Conservation (phyloP, 768 basidiomycete genomes). For the Nevesoporus exiguus region DNA sequence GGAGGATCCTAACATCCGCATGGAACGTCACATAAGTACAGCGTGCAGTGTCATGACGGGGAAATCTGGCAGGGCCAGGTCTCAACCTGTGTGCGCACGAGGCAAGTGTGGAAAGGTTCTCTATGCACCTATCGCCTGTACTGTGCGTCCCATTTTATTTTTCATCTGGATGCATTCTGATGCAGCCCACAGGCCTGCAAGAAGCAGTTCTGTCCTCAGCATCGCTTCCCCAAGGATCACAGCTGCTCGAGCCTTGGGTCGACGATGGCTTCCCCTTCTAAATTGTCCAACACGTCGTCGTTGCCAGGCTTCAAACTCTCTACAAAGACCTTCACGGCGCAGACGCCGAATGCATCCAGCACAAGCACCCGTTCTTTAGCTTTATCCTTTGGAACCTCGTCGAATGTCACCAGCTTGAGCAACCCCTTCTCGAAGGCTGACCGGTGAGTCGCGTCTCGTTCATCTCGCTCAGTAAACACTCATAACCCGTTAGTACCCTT, state of each 20-base stretch:
- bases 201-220: constrained; percentile 69
- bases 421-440: constrained; percentile 49
- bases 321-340: neutral
- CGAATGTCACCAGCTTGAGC: constrained; percentile 17
- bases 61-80: constrained; percentile 42
- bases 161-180: neutral
- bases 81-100: constrained; percentile 57
- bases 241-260: constrained; percentile 39
- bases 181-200: constrained; percentile 55
- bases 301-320: constrained; percentile 5
- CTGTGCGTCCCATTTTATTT: constrained; percentile 45
- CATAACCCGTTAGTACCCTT: constrained; percentile 58
- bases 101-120: constrained; percentile 69
- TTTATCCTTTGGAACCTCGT: constrained; percentile 9
- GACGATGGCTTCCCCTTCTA: constrained; percentile 12
- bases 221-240: constrained; percentile 78
- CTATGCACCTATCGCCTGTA: constrained; percentile 70
- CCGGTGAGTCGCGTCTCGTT: constrained; percentile 51
- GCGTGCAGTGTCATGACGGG: constrained; percentile 73
- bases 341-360: constrained; percentile 6
- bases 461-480: constrained; percentile 47
- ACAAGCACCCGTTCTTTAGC: constrained; percentile 1
- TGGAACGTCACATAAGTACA: constrained; percentile 68
- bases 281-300: constrained; percentile 2
- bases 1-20: constrained; percentile 76